Base-by-base conservation (phyloP, 345 rosid genomes). In the Gossypium stocksii region DNA sequence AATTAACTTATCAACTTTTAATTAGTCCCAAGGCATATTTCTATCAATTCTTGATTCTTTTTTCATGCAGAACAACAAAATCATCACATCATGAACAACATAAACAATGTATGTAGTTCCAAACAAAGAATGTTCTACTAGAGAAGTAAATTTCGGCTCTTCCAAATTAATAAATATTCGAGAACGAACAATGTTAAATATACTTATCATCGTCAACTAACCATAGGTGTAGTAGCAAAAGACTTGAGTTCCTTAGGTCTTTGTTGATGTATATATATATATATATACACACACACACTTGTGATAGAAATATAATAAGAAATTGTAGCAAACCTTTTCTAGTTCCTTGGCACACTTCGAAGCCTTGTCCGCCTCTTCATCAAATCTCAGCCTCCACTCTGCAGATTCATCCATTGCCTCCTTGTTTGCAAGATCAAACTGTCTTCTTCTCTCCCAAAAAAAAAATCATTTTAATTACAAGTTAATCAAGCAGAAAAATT, bases 371-470 rank as follows among this genome's bases (percentile, higher is more conserved):
- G 79, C 79, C 76, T 92, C 90, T 23, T 49, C 78, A 60, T 92
- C 98, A 77, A 85, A 94, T 79, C 81, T 87, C 83, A 79, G 74
- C 67, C 98, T 81, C 98, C 97, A 94, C 53, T 89, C 98, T 2
- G 97, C 97, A 68, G 98, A 89, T 80, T 92, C 98, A 72, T 94
- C 97, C 93, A 91, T 84, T 58, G 98, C 97, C 68, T 94, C 98
- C 74, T 89, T 85, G 79, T 92, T 90, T 57, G 97, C 97, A 13
- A 92, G 83, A 87, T 94, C 98, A 76, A 94, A 94, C 76, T 94
- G 90, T 76, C 85, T 86, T 78, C 98, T 94, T 46, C 70, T 62
- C 69, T 16, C 76, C 70, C 22, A 2, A 57, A 56, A 20, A 11
- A 51, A 12, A 15, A 61, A 11, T 4, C 48, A 27, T 9, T 51